Base-by-base conservation (phyloP, 345 rosid species). In the Hypericum perforatum region DNA sequence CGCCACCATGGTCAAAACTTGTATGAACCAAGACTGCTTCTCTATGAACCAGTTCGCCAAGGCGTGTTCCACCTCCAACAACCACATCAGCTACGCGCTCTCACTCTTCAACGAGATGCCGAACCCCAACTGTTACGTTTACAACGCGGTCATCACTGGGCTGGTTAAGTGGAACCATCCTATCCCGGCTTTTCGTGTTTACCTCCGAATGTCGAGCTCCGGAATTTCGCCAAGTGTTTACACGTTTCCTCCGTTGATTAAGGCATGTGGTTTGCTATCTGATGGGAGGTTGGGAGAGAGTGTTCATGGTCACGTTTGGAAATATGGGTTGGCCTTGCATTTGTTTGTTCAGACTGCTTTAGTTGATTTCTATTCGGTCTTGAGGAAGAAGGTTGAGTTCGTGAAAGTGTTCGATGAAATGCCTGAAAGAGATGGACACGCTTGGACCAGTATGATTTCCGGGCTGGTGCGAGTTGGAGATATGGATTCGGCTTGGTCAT, bases 371-470 rank as follows among this genome's bases (percentile, higher is more conserved):
- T 89, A 89, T 15, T 77, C 86, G 5, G 57, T 1, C 43, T 52
- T 62, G 8, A 70, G 74, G 11, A 70, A 63, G 57, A 52, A 73
- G 41, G 45, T 3, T 7, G 79, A 82, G 43, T 76, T 85, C 3
- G 54, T 55, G 52, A 76, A 55, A 59, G 79, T 85, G 82, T 89
- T 85, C 12, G 85, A 81, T 69, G 92, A 81, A 55, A 84, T 81
- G 85, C 77, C 79, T 52, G 62, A 73, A 11, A 79, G 84, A 77
- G 88, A 84, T 75, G 66, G 7, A 48, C 39, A 75, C 54, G 53
- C 85, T 39, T 81, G 85, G 88, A 73, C 77, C 11, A 60, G 84
- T 0, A 79, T 81, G 82, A 59, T 81, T 51, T 75, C 77, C 14
- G 73, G 73, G 59, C 65, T 72, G 60, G 54, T 55, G 0, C 49